Conservation (phyloP, 805 yeast genomes). For the Yamadazyma takamatsuzukensis region DNA sequence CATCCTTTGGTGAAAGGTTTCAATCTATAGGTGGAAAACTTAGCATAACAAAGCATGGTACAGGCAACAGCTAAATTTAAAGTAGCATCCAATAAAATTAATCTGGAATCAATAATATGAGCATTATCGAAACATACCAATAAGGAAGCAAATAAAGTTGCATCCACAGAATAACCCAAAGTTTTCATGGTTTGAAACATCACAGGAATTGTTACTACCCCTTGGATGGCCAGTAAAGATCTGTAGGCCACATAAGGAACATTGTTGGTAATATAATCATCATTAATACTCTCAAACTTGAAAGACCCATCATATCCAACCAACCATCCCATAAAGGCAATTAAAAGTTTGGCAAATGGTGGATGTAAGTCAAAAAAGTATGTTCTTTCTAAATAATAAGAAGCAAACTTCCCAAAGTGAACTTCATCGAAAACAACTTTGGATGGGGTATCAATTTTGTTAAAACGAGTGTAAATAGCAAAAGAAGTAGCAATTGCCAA, state of each 20-base stretch:
- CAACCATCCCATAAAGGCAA: conserved; percentile 86
- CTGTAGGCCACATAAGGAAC: conserved; percentile 88
- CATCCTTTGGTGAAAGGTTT: conserved; percentile 66
- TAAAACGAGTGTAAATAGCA: conserved; percentile 56
- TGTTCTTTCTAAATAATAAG: conserved; percentile 81
- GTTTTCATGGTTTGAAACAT: conserved; percentile 85
- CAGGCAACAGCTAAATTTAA: conserved; percentile 78
- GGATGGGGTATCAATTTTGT: conserved; percentile 57
- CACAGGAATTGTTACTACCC: conserved; percentile 77
- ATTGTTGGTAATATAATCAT: conserved; percentile 67
- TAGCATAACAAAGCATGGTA: conserved; percentile 73
- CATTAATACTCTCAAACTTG: conserved; percentile 88
- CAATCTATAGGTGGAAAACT: conserved; percentile 65
- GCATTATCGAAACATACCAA: conserved; percentile 86
- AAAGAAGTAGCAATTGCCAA: conserved; percentile 35
- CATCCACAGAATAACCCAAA: conserved; percentile 70
- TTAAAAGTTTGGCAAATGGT: conserved; percentile 90
- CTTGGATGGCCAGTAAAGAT: conserved; percentile 73
- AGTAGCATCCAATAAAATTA: conserved; percentile 89
- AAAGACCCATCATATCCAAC: conserved; percentile 90
- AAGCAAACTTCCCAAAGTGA: conserved; percentile 82
- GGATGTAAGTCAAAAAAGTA: conserved; percentile 97
- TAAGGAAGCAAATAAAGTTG: conserved; percentile 72
- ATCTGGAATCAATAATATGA: conserved; percentile 84
- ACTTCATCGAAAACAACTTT: conserved; percentile 86